These are phyloP conservation scores for Rhodomyrtus tomentosa DNA, from an alignment of 345 rosid species.

Conservation along the genomic window DNA sequence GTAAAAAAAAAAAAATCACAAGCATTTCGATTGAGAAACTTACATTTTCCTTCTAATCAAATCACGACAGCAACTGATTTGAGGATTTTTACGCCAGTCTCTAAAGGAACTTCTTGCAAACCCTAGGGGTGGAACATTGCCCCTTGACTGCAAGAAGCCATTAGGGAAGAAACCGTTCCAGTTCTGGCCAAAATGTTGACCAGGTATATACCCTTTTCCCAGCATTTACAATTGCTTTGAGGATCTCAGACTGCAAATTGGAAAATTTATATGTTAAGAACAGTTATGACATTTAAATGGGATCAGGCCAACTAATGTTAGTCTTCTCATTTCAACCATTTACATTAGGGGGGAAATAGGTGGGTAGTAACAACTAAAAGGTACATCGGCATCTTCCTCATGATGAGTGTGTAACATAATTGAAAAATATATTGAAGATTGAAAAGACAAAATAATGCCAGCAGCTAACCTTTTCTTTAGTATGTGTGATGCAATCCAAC, in stretches of 20 bases:
- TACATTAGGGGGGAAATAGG: background rate
- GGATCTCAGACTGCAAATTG: background rate
- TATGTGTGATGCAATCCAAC: background rate
- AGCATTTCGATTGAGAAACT: background rate
- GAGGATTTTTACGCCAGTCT: constrained; percentile 3
- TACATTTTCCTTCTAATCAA: constrained; percentile 7
- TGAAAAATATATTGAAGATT: background rate
- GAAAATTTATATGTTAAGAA: background rate
- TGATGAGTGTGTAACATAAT: background rate
- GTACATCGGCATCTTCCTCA: background rate
- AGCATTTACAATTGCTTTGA: background rate
- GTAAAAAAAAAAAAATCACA: background rate
- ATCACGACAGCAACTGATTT: background rate
- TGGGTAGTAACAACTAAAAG: background rate
- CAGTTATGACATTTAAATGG: background rate
- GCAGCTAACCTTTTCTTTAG: background rate
- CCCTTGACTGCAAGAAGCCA: background rate
- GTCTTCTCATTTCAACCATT: background rate
- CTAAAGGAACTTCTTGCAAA: background rate
- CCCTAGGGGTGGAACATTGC: background rate
- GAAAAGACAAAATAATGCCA: background rate
- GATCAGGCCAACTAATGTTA: background rate
- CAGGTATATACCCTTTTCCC: background rate
- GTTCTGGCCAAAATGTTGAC: background rate
- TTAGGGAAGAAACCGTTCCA: background rate